Percentiles rank a stretch among this genome's conserved stretches.
These are phyloP conservation scores for Saccharomycopsis fermentans DNA, from an alignment of 805 yeast species.

Conservation along the genomic window DNA sequence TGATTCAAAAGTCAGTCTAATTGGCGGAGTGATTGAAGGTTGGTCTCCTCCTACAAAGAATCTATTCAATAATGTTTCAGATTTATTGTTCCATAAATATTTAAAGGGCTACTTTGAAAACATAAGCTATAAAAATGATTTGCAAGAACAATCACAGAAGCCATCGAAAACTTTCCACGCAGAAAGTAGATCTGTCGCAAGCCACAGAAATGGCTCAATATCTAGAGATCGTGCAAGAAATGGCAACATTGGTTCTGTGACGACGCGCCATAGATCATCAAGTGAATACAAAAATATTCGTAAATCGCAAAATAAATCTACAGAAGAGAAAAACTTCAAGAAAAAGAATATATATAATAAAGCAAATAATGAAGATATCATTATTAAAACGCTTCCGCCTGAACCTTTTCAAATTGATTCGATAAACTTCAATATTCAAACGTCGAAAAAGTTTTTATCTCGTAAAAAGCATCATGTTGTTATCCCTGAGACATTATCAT, in stretches of 20 bases:
- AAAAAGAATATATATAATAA: not conserved
- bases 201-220: not conserved
- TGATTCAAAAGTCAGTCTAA: slow-evolving; percentile 36
- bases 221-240: not conserved
- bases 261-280: not conserved
- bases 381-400: slow-evolving; percentile 2
- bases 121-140: not conserved
- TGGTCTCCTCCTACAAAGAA: slow-evolving; percentile 31
- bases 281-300: not conserved
- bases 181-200: not conserved
- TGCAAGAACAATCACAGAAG: not conserved
- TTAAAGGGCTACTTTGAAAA: not conserved
- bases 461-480: slow-evolving; percentile 19
- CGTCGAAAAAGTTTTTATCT: slow-evolving; percentile 13
- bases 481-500: slow-evolving; percentile 27
- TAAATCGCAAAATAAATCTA: not conserved
- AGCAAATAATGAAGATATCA: slow-evolving; percentile 2
- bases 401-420: slow-evolving; percentile 5
- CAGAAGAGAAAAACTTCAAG: not conserved
- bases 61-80: not conserved
- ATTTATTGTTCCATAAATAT: not conserved
- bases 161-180: not conserved
- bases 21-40: slow-evolving; percentile 50
- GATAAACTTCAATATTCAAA: slow-evolving; percentile 17
- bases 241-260: not conserved